phyloP scores from a whole-genome alignment of 495 filamentous ascomycete species.

The Pyronema domesticum region DNA sequence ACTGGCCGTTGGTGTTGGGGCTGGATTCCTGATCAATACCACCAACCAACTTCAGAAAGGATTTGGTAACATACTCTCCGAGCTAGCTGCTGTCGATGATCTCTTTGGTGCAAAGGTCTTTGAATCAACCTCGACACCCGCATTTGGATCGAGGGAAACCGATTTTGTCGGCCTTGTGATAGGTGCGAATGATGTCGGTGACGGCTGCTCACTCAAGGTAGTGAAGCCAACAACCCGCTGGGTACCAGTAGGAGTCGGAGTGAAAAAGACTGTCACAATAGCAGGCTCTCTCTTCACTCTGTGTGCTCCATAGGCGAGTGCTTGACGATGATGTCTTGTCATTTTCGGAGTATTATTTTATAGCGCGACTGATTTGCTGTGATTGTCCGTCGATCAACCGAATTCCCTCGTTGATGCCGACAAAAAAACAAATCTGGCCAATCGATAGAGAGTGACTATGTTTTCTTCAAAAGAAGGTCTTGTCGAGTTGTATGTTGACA shows the following conservation, averaged over 20 bases:
- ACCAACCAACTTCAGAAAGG: background rate
- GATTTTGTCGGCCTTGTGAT: background rate
- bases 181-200: background rate
- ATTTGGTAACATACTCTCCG: background rate
- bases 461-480: slow-evolving; percentile 12
- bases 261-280: slow-evolving; percentile 3
- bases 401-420: background rate
- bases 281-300: background rate
- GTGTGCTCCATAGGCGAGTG: background rate
- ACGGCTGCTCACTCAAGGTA: background rate
- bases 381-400: background rate
- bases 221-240: background rate
- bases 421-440: background rate
- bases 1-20: slow-evolving; percentile 15
- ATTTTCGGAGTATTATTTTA: background rate
- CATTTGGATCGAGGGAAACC: background rate
- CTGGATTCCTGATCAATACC: background rate
- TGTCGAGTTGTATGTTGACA: slow-evolving; percentile 3
- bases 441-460: background rate
- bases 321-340: background rate
- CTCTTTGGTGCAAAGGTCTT: background rate
- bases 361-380: background rate
- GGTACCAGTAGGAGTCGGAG: background rate
- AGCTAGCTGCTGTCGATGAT: background rate
- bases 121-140: background rate